Evolutionary conservation across 257 asterid species (phyloP), one percentile per base, ranked within the genome.

Genomic region (Fraxinus americana): DNA sequence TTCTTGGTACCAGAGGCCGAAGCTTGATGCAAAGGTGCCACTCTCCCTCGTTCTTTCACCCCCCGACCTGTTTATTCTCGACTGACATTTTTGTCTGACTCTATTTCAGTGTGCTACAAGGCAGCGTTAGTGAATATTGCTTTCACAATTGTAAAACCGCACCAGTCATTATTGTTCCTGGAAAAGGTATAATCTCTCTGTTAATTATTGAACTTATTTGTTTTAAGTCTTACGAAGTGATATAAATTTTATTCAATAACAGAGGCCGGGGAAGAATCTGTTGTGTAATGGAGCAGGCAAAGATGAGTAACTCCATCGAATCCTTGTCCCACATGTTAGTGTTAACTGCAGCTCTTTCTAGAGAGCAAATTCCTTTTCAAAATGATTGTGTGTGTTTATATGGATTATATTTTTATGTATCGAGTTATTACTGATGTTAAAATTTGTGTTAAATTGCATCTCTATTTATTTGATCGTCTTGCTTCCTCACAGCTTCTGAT

Each of bases 1-100:
- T 95, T 7, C 72, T 93, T 90, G 99, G 99, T 76, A 93, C 98
- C 69, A 86, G 97, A 74, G 97, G 98, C 74, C 89, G 93, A 74
- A 83, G 97, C 87, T 81, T 95, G 79, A 78, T 93, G 57, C 89
- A 89, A 79, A 91, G 98, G 99, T 91, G 3, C 66, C 14, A 34
- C 43, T 13, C 9, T 72, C 39, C 69, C 32, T 29, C 52, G 12
- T 76, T 25, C 17, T 36, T 13, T 12, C 38, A 8, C 19, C 70
- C 41, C 7, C 25, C 0, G 0, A 14, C 45, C 35, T 14, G 11
- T 48, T 2, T 54, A 30, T 66, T 25, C 67, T 73, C 9, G 34
- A 59, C 67, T 83, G 19, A 73, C 30, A 34, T 67, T 36, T 17
- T n/a, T 67, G 10, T 34, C 38, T 35, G 50, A 59, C n/a, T 45